Evolutionary conservation across 371 early-diverging fungal species (phyloP), one percentile per base, ranked within the genome.

Genomic region (Funneliformis caledonium): DNA sequence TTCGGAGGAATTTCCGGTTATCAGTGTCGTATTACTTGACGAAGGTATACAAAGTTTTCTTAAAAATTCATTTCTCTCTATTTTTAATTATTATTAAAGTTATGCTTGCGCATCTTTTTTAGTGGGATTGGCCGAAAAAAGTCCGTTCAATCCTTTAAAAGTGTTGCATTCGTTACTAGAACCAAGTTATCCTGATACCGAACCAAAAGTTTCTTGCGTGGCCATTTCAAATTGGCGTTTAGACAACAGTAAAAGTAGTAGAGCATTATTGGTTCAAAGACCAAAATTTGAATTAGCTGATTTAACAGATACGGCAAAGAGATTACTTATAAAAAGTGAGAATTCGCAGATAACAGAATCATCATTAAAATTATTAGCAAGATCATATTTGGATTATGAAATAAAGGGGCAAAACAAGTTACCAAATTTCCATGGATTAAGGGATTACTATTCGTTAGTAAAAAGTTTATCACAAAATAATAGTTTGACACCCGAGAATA

Each of bases 161-260:
- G 81, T 81, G 7, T 31, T 81, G 9, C 81, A 81, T 77, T 69
- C 78, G 2, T 61, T 81, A n/a, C 78, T 81, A 22, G 81, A 81
- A 78, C 81, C 81, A 12, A 76, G 78, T 43, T 76, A 78, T 69
- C 78, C 81, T 19, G 43, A 22, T 3, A 60, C 45, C 47, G 76
- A 61, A 8, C 78, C 81, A 31, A 31, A 16, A 1, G 80, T 81
- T 11, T 76, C 81, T 19, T 78, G 78, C 1, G 10, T 81, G 31
- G 81, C 79, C 4, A 81, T 81, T 31, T 81, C 81, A 11, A 81
- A 81, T 65, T 81, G 81, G 81, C 16, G 81, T 33, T 70, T 81
- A 26, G 81, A 81, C 52, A 78, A 72, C 42, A 81, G 78, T 70
- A 81, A 81, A 81, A 65, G 67, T 47, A 77, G 78, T 33, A 65